Percentiles rank a stretch among this genome's conserved stretches.
Conservation (phyloP, 495 filamentous ascomycete genomes). For the Friedmanniomyces simplex region DNA sequence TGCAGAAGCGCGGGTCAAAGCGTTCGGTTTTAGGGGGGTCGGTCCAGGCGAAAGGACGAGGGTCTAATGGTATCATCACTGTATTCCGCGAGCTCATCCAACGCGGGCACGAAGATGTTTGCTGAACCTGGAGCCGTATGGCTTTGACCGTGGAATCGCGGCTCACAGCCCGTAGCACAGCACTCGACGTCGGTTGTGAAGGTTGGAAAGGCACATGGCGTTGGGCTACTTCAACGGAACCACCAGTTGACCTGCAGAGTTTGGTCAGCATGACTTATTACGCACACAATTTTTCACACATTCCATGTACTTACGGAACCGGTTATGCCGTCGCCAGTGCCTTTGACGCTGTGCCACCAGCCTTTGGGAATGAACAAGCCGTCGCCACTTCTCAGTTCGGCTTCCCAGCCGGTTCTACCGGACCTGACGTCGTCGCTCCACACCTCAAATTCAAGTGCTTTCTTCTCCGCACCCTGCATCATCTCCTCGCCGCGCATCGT, state of each 20-base stretch:
- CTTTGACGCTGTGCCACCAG: slow-evolving; percentile 94
- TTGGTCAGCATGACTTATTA: slow-evolving; percentile 21
- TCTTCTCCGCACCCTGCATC: slow-evolving; percentile 70
- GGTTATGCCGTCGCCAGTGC: slow-evolving; percentile 52
- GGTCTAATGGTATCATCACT: too few relatives aligned
- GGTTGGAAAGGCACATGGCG: too few relatives aligned
- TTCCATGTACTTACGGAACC: slow-evolving; percentile 48
- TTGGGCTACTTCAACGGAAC: slow-evolving; percentile 48
- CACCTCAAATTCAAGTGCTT: slow-evolving; percentile 53
- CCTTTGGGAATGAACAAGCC: slow-evolving; percentile 78
- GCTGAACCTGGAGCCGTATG: too few relatives aligned
- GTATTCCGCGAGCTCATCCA: too few relatives aligned
- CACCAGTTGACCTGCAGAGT: slow-evolving; percentile 72
- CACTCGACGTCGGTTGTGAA: too few relatives aligned
- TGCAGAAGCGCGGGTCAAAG: too few relatives aligned
- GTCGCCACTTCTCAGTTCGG: slow-evolving; percentile 53
- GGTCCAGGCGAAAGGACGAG: too few relatives aligned
- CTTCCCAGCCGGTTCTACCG: slow-evolving; percentile 27
- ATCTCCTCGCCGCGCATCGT: slow-evolving; percentile 74
- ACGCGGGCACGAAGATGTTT: too few relatives aligned
- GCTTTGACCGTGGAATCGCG: too few relatives aligned
- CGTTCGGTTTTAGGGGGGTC: too few relatives aligned
- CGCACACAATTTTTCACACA: slow-evolving; percentile 19
- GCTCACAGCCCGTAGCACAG: too few relatives aligned
- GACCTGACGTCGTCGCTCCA: slow-evolving; percentile 51